A percentile compares a stretch with the other conserved stretches of the same genome.
Evolutionary conservation across 805 yeast genomes (phyloP).

Genomic region (Barnettozyma pratensis): DNA sequence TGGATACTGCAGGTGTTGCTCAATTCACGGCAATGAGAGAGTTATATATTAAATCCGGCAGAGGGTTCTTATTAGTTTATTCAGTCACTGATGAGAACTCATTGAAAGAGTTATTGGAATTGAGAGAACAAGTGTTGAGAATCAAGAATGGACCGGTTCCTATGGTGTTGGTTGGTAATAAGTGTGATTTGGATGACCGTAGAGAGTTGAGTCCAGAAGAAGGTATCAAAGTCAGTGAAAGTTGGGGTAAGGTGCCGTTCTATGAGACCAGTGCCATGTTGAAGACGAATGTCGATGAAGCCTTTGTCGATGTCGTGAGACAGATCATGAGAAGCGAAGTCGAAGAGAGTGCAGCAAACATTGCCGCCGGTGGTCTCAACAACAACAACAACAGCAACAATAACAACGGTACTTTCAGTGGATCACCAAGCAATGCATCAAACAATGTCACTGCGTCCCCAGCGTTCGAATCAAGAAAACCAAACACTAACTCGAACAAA

Average conservation of each 20-base stretch:
- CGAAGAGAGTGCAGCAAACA: conserved; percentile 5
- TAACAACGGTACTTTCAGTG: no score
- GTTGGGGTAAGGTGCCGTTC: conserved; percentile 85
- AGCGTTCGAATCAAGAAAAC: no score
- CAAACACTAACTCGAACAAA: no score
- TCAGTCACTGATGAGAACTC: conserved; percentile 76
- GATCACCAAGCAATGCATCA: no score
- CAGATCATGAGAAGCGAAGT: conserved; percentile 77
- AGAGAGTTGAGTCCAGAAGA: conserved; percentile 74
- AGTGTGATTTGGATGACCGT: conserved; percentile 75
- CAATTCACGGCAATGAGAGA: conserved; percentile 97
- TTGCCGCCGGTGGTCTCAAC: not conserved
- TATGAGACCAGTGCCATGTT: conserved; percentile 93
- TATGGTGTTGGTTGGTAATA: conserved; percentile 87
- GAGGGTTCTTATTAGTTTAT: conserved; percentile 85
- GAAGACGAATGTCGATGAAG: conserved; percentile 85
- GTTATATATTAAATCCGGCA: conserved; percentile 79
- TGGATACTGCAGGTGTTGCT: conserved; percentile 93
- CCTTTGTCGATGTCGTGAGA: conserved; percentile 81
- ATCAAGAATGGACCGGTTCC: conserved; percentile 81
- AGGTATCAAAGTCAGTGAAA: conserved; percentile 76
- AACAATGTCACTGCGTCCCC: no score
- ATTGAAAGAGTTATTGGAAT: conserved; percentile 67
- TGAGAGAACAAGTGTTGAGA: conserved; percentile 78
- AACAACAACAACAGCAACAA: not conserved